These are phyloP conservation scores for Fomitopsis schrenkii DNA, from an alignment of 1,284 basidiomycete genomes.

Conservation along the genomic window DNA sequence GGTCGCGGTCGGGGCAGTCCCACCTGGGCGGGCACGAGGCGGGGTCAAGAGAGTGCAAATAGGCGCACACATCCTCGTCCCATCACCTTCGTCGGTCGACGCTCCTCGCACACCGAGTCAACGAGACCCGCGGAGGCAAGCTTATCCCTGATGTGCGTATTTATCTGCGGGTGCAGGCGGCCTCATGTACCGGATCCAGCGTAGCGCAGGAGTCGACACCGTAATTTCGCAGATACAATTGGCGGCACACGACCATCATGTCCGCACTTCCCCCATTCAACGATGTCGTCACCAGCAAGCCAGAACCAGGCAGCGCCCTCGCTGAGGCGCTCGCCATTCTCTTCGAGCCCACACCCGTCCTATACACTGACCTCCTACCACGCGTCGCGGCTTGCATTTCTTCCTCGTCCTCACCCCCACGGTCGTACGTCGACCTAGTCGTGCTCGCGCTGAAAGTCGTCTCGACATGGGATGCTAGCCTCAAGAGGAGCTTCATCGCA, in stretches of 20 bases:
- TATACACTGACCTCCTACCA: conserved; percentile 54
- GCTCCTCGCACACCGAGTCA: conserved; percentile 25
- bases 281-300: conserved; percentile 23
- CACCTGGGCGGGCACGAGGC: neutral
- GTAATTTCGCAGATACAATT: neutral
- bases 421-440: conserved; percentile 57
- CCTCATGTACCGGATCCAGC: neutral
- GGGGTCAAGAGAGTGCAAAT: conserved; percentile 7
- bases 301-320: conserved; percentile 26
- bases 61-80: conserved; percentile 9
- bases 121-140: neutral
- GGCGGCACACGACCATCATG: neutral
- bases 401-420: conserved; percentile 12
- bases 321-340: conserved; percentile 47
- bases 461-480: conserved; percentile 48
- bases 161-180: neutral
- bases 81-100: neutral
- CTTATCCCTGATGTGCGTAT: neutral
- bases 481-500: conserved; percentile 68
- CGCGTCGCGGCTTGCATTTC: conserved; percentile 37
- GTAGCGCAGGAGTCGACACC: neutral
- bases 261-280: conserved; percentile 32
- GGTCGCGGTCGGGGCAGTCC: neutral
- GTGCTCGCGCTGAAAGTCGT: conserved; percentile 53
- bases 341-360: conserved; percentile 69